Conservation (phyloP, 768 basidiomycete species). For the Amanita polypyramis region DNA sequence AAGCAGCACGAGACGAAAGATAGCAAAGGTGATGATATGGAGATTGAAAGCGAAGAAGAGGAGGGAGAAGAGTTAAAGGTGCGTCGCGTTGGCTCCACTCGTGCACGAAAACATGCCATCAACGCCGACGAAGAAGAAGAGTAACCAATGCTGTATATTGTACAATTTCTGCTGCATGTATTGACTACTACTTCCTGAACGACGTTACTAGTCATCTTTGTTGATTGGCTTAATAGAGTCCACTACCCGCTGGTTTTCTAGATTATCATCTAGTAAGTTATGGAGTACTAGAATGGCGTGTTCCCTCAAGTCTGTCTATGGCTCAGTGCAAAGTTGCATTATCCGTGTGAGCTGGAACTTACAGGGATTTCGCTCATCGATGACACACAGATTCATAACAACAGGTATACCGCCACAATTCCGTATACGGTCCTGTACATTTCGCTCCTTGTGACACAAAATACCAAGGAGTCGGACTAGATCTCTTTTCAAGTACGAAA, state of each 20-base stretch:
- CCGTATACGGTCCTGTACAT: slow-evolving; percentile 68
- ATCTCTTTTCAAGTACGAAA: slow-evolving; percentile 80
- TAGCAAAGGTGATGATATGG: slow-evolving; percentile 19
- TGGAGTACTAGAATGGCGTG: slow-evolving; percentile 82
- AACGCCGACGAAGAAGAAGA: slow-evolving; percentile 58
- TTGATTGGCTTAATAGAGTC: slow-evolving; percentile 56
- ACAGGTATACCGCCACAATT: slow-evolving; percentile 65
- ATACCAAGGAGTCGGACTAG: slow-evolving; percentile 83
- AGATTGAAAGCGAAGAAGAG: slow-evolving; percentile 30
- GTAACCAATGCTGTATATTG: neutral
- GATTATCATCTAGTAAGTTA: slow-evolving; percentile 67
- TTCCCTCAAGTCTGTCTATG: slow-evolving; percentile 68
- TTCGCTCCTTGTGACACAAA: slow-evolving; percentile 51
- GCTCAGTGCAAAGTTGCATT: slow-evolving; percentile 7
- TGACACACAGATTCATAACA: slow-evolving; percentile 80
- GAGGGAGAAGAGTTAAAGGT: slow-evolving; percentile 66
- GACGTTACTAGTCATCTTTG: slow-evolving; percentile 18
- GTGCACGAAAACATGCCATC: slow-evolving; percentile 47
- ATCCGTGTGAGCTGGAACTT: slow-evolving; percentile 25
- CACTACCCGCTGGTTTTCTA: slow-evolving; percentile 73
- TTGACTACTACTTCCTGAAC: neutral
- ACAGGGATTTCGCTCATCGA: slow-evolving; percentile 93
- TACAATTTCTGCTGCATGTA: neutral
- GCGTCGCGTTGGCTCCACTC: slow-evolving; percentile 39
- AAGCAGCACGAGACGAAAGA: slow-evolving; percentile 29